These are phyloP conservation scores for Gossypium ekmanianum DNA, from an alignment of 345 rosid genomes.

Conservation along the genomic window DNA sequence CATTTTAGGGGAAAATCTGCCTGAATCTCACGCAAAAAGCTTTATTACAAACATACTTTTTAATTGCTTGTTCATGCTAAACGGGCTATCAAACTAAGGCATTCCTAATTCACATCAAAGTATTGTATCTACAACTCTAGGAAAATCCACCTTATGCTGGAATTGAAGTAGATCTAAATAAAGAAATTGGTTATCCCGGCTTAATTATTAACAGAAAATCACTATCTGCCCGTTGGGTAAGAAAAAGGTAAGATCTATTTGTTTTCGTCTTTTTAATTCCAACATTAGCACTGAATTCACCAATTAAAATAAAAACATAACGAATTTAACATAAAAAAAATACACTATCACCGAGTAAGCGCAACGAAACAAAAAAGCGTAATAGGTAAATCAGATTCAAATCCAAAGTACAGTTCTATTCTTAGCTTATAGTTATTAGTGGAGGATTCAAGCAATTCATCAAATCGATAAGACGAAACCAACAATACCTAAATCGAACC, in stretches of 20 bases:
- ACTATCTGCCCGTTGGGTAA: background rate
- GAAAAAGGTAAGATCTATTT: background rate
- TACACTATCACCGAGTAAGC: background rate
- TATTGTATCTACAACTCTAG: background rate
- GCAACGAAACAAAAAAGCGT: background rate
- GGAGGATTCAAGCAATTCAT: background rate
- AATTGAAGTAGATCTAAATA: background rate
- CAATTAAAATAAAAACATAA: conserved; percentile 12
- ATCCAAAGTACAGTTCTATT: background rate
- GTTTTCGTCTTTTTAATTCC: background rate
- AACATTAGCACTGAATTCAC: background rate
- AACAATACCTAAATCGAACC: background rate
- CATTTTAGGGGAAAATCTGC: background rate
- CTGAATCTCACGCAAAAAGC: background rate
- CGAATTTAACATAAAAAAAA: background rate
- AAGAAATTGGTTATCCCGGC: background rate
- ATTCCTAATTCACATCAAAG: background rate
- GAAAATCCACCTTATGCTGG: background rate
- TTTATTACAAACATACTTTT: background rate
- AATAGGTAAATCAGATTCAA: conserved; percentile 2
- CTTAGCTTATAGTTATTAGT: background rate
- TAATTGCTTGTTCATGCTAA: background rate
- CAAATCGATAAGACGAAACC: background rate
- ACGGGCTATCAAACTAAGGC: background rate
- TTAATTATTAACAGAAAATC: background rate